A percentile compares a stretch with the other conserved stretches of the same genome.
Conservation (phyloP, 2,329 filamentous ascomycete species). For the Fusarium nygamai region DNA sequence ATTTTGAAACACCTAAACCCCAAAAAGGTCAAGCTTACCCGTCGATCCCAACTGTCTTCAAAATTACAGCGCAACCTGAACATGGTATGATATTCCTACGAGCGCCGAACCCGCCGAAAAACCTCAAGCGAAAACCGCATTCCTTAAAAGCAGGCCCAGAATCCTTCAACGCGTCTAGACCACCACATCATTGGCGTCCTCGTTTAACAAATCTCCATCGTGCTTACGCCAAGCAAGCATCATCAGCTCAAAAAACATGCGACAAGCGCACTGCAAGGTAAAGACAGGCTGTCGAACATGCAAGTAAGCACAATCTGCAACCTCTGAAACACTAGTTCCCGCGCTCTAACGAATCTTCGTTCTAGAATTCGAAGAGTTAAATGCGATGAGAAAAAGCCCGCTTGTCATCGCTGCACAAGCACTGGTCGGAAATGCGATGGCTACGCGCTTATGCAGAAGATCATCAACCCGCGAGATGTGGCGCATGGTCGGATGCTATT, state of each 20-base stretch:
- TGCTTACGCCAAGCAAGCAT: neutral
- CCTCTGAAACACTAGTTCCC: neutral
- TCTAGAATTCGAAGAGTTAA: neutral
- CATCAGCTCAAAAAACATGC: neutral
- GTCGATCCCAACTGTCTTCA: neutral
- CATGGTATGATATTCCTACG: neutral
- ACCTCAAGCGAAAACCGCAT: neutral
- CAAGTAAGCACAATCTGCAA: neutral
- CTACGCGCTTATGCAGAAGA: neutral
- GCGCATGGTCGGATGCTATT: neutral
- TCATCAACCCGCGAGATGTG: neutral
- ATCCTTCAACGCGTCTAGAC: neutral
- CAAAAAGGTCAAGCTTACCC: neutral
- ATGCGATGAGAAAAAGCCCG: constrained; percentile 1
- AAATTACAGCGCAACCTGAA: neutral
- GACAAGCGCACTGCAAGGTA: neutral
- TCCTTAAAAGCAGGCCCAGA: neutral
- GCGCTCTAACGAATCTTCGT: fast-evolving
- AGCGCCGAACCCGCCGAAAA: neutral
- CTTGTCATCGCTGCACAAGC: neutral
- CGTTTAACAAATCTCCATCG: neutral
- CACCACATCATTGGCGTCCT: neutral
- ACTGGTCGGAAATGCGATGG: constrained; percentile 7
- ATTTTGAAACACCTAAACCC: neutral
- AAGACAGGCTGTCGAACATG: neutral